phyloP scores from a whole-genome alignment of 164 flowering plant genomes.

The Aristolochia californica region DNA sequence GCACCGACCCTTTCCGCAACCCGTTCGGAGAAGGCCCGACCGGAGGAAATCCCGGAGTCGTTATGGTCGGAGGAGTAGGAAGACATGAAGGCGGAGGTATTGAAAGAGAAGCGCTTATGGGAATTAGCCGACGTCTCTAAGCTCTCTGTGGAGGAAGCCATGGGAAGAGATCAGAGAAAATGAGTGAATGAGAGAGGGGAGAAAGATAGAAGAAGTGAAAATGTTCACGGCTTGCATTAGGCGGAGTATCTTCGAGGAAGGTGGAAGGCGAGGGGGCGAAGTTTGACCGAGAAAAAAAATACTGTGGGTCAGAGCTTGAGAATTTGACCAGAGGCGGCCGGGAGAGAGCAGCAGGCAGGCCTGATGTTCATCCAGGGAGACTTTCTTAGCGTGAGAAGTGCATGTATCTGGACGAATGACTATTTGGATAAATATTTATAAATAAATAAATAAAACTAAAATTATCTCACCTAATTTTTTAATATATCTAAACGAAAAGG shows the following conservation, averaged over 20 bases:
- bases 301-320: conserved; percentile 30
- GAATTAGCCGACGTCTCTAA: conserved; percentile 29
- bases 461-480: too few relatives aligned
- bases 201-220: conserved; percentile 2
- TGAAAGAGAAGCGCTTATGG: conserved; percentile 24
- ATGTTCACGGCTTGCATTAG: conserved; percentile 11
- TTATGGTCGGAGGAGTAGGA: conserved; percentile 17
- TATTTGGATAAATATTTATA: too few relatives aligned
- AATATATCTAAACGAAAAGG: too few relatives aligned
- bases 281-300: conserved; percentile 11
- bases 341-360: too few relatives aligned
- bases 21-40: conserved; percentile 23
- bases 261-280: conserved; percentile 5
- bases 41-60: background rate
- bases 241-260: conserved; percentile 18
- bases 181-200: background rate
- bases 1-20: conserved; percentile 10
- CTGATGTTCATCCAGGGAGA: too few relatives aligned
- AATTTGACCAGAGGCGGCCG: conserved; percentile 32
- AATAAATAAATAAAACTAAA: too few relatives aligned
- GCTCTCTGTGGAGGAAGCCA: conserved; percentile 35
- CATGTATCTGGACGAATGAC: too few relatives aligned
- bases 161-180: conserved; percentile 6
- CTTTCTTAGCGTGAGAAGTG: too few relatives aligned
- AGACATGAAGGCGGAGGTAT: conserved; percentile 18